Evolutionary conservation across 176 grass and related monocot genomes (phyloP), one percentile per base, ranked within the genome.

Genomic region (Typha latifolia): DNA sequence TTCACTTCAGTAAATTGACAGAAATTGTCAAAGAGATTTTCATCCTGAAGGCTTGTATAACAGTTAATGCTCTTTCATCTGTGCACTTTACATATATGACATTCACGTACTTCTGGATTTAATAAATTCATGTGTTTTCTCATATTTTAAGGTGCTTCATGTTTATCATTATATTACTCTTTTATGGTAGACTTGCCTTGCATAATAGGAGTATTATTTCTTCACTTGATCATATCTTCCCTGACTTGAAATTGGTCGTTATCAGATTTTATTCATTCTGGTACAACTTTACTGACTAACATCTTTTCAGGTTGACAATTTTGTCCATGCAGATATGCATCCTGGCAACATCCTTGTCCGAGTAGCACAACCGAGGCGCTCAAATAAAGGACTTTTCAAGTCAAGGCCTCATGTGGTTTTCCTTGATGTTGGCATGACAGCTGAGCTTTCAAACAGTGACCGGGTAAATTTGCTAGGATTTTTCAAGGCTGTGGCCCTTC

Each of bases 271-370:
- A 10, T 43, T 43, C 37, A 32, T 5, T 8, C 67, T 69, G 49
- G 16, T 16, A 32, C 32, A 52, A 70, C 27, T 14, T 18, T 59
- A 16, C 20, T 22, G 18, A 50, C 14, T 32, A 7, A 2, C 16
- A 71, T 72, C 66, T 80, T 76, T 82, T 61, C 80, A 99, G 95
- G 95, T 99, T 70, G 95, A 99, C 79, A 99, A 99, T 75, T 99
- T 99, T 34, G 81, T 99, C 55, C 89, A 99, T 85, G 95, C 95
- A 18, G 95, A 99, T 80, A 94, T 99, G 95, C 95, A 99, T 55
- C 95, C 95, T 76, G 95, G 95, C 75, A 99, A 99, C 75, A 99
- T 99, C 77, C 75, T 99, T 56, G 95, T 99, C 49, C 89, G 95
- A 51, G 80, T 95, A 63, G 81, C 49, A 61, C 69, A 82, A 59